These are phyloP conservation scores for Geotrichum citri-aurantii DNA, from an alignment of 1,139 yeast species.

Conservation along the genomic window DNA sequence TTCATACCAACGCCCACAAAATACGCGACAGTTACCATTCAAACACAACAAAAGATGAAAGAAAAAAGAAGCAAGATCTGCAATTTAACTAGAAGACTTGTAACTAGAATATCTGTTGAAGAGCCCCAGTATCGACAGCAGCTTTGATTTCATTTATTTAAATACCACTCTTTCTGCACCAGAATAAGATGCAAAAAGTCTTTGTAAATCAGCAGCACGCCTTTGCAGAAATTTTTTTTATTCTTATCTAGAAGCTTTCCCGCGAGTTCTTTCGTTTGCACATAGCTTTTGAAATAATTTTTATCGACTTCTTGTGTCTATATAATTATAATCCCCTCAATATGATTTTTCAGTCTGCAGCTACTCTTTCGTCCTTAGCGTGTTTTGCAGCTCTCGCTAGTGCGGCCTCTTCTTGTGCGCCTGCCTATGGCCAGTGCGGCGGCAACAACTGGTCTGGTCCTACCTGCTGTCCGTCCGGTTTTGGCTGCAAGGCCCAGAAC, in stretches of 20 bases:
- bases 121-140: not conserved
- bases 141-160: no score
- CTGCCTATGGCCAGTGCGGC: conserved; percentile 16
- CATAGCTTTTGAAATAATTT: not conserved
- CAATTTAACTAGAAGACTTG: not conserved
- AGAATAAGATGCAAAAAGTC: not conserved
- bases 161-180: not conserved
- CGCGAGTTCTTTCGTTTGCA: no score
- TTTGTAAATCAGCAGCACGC: not conserved
- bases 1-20: no score
- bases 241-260: not conserved
- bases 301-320: not conserved
- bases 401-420: conserved; percentile 24
- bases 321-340: not conserved
- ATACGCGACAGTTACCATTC: no score
- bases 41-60: no score
- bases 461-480: not conserved
- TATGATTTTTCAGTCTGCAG: not conserved
- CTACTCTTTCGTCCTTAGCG: conserved; percentile 12
- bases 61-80: no score
- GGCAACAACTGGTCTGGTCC: conserved; percentile 13
- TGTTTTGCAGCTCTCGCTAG: conserved; percentile 2
- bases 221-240: not conserved
- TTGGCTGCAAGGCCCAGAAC: not conserved
- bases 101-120: not conserved